These are phyloP conservation scores for Phialophora verrucosa DNA, from an alignment of 2,329 filamentous ascomycete genomes.

Conservation along the genomic window DNA sequence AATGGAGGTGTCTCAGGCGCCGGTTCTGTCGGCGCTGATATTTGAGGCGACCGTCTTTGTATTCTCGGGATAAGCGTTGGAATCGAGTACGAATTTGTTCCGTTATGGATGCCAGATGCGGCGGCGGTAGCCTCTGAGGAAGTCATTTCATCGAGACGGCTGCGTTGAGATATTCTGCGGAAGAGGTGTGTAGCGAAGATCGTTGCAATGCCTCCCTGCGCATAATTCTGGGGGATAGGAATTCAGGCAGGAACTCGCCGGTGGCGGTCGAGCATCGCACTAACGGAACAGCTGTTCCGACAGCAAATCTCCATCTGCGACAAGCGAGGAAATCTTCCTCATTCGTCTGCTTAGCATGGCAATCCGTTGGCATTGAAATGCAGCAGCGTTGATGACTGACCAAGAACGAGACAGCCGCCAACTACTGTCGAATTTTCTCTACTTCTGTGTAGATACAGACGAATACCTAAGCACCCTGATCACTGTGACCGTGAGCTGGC, in stretches of 20 bases:
- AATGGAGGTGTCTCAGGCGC: slow-evolving; percentile 77
- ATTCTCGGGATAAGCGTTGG: slow-evolving; percentile 41
- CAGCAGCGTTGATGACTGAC: too few relatives aligned
- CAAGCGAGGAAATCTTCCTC: too few relatives aligned
- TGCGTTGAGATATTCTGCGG: background rate
- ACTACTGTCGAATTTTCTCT: too few relatives aligned
- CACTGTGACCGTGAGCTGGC: background rate
- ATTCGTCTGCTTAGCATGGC: too few relatives aligned
- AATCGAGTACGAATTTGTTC: slow-evolving; percentile 23
- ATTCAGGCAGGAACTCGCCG: background rate
- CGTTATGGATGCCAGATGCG: background rate
- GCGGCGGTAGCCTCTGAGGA: background rate
- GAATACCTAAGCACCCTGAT: background rate
- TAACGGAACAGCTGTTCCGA: background rate
- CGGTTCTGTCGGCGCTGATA: slow-evolving; percentile 53
- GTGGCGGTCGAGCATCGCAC: background rate
- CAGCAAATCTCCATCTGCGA: too few relatives aligned
- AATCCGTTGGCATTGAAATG: too few relatives aligned
- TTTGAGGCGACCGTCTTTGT: slow-evolving; percentile 43
- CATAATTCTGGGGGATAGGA: background rate
- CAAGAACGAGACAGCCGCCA: too few relatives aligned
- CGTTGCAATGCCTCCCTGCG: background rate
- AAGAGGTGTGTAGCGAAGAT: background rate
- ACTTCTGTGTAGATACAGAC: background rate
- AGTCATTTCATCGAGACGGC: background rate